phyloP scores from a whole-genome alignment of 2,329 filamentous ascomycete species.

The Thielaviopsis euricoi region DNA sequence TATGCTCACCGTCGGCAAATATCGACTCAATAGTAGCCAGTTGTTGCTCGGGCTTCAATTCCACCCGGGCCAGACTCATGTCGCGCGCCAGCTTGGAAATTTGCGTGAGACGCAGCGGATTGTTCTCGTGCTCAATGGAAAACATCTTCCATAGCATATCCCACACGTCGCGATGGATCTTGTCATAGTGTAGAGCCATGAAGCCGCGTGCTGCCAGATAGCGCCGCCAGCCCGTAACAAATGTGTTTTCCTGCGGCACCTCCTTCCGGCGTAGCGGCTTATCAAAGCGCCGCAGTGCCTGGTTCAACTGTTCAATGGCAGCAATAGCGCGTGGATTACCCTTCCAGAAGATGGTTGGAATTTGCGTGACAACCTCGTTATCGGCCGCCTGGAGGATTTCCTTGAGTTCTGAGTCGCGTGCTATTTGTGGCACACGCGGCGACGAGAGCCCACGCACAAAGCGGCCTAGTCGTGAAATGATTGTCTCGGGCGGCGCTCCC shows the following conservation, averaged over 20 bases:
- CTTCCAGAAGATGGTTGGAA: not conserved
- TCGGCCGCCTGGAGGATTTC: slow-evolving; percentile 9
- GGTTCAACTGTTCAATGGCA: slow-evolving; percentile 7
- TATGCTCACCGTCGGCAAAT: slow-evolving; percentile 43
- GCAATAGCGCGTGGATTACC: not conserved
- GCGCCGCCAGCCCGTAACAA: slow-evolving; percentile 29
- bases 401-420: not conserved
- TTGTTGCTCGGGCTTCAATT: slow-evolving; percentile 39
- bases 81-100: slow-evolving; percentile 47
- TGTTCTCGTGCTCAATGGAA: slow-evolving; percentile 31
- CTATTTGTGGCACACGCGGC: slow-evolving; percentile 1
- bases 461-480: slow-evolving; percentile 8
- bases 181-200: slow-evolving; percentile 30
- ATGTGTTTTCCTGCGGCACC: slow-evolving; percentile 18
- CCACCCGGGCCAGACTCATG: slow-evolving; percentile 41
- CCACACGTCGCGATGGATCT: slow-evolving; percentile 45
- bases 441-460: slow-evolving; percentile 10
- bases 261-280: slow-evolving; percentile 9
- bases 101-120: slow-evolving; percentile 41
- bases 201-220: slow-evolving; percentile 30
- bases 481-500: slow-evolving; percentile 3
- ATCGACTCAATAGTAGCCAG: slow-evolving; percentile 53
- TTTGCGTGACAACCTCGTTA: slow-evolving; percentile 5
- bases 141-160: slow-evolving; percentile 48
- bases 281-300: slow-evolving; percentile 9